These are phyloP conservation scores for Balakata baccata DNA, from an alignment of 345 rosid species.

Conservation along the genomic window DNA sequence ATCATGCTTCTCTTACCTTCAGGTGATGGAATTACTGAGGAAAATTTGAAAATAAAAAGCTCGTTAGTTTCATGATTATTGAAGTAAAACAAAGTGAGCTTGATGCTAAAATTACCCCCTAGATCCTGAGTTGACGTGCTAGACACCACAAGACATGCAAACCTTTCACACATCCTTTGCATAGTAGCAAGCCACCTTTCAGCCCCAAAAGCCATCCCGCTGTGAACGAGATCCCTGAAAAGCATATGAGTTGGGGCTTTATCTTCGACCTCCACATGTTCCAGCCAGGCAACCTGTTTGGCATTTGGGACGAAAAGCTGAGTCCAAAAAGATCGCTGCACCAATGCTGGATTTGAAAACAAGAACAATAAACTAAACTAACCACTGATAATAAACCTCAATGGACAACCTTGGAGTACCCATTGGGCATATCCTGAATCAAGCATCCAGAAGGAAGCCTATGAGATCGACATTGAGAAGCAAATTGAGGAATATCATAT, in stretches of 20 bases:
- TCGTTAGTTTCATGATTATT: neutral
- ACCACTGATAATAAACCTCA: conserved; percentile 11
- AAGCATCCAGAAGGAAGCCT: conserved; percentile 94
- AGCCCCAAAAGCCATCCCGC: conserved; percentile 86
- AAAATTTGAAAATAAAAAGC: neutral
- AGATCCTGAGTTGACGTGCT: conserved; percentile 62
- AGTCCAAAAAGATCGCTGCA: neutral
- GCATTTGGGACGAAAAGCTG: conserved; percentile 10
- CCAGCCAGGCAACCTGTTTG: conserved; percentile 86
- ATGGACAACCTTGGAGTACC: conserved; percentile 73
- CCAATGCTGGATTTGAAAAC: neutral
- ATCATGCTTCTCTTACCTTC: conserved; percentile 96
- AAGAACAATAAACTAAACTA: neutral
- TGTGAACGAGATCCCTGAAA: conserved; percentile 58
- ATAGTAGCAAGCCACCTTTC: conserved; percentile 76
- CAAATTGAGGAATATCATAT: conserved; percentile 66
- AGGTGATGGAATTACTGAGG: conserved; percentile 68
- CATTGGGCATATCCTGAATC: conserved; percentile 95
- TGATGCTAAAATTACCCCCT: conserved; percentile 50
- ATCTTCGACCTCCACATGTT: conserved; percentile 83
- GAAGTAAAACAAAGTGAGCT: neutral
- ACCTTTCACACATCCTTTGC: conserved; percentile 83
- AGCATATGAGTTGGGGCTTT: conserved; percentile 50
- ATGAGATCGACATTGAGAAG: conserved; percentile 52
- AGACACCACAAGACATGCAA: conserved; percentile 69